Evolutionary conservation across 2,329 filamentous ascomycete genomes (phyloP).

Genomic region (Laburnicola sp.): DNA sequence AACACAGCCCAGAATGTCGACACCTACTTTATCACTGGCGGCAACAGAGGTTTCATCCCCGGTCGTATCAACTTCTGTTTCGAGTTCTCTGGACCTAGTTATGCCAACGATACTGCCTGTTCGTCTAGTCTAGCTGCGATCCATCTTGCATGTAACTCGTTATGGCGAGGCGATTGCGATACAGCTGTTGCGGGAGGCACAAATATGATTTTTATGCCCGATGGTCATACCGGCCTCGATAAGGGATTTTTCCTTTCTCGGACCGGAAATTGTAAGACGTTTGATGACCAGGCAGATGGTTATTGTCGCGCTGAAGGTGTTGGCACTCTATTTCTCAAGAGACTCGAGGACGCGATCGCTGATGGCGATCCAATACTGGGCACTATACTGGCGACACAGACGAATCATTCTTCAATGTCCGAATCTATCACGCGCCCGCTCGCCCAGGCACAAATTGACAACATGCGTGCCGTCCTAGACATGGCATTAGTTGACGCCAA

Average conservation of each 20-base stretch:
- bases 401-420: constrained; percentile 41
- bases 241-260: constrained; percentile 27
- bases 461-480: constrained; percentile 26
- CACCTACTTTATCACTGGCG: constrained; percentile 50
- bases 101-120: constrained; percentile 43
- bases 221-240: constrained; percentile 28
- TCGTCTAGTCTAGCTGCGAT: constrained; percentile 11
- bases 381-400: constrained; percentile 35
- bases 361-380: constrained; percentile 26
- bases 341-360: constrained; percentile 25
- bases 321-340: constrained; percentile 33
- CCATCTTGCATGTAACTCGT: constrained; percentile 29
- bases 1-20: constrained; percentile 20
- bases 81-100: constrained; percentile 48
- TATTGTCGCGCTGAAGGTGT: constrained; percentile 37
- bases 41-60: constrained; percentile 50
- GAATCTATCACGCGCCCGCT: constrained; percentile 37
- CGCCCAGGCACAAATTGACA: constrained; percentile 22
- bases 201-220: constrained; percentile 32
- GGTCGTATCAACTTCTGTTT: constrained; percentile 47
- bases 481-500: constrained; percentile 43
- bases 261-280: constrained; percentile 32
- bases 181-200: constrained; percentile 26
- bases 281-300: constrained; percentile 30
- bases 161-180: constrained; percentile 33